Conservation (phyloP, 2,329 filamentous ascomycete species). For the Phyllosticta citribraziliensis region DNA sequence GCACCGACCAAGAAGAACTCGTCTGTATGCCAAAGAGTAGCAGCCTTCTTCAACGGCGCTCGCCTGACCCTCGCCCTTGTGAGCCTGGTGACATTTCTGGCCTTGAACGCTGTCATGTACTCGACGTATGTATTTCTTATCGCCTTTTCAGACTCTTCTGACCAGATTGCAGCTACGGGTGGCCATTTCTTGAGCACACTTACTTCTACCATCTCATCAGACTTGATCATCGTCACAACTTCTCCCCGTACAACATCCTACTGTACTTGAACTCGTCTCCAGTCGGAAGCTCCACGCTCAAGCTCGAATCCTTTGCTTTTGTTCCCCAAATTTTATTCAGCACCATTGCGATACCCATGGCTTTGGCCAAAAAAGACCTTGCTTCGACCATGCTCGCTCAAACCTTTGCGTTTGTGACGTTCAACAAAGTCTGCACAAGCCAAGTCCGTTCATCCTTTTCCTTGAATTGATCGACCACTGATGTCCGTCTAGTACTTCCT, state of each 20-base stretch:
- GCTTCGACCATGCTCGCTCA: constrained; percentile 82
- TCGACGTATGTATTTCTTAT: constrained; percentile 43
- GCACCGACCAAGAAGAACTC: neutral
- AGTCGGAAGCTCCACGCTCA: constrained; percentile 27
- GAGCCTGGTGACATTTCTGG: constrained; percentile 63
- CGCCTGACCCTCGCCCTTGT: constrained; percentile 50
- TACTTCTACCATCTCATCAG: constrained; percentile 88
- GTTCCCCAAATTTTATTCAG: constrained; percentile 77
- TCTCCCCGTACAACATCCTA: constrained; percentile 89
- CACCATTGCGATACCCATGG: constrained; percentile 63
- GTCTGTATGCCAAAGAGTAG: constrained; percentile 16
- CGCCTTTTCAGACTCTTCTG: neutral
- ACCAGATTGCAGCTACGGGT: constrained; percentile 52
- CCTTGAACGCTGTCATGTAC: constrained; percentile 73
- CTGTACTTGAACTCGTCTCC: constrained; percentile 74
- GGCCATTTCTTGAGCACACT: constrained; percentile 76
- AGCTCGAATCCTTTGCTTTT: constrained; percentile 75
- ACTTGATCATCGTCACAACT: constrained; percentile 96
- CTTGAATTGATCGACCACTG: neutral
- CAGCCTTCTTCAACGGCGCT: constrained; percentile 21
- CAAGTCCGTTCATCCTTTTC: constrained; percentile 51
- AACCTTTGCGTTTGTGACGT: constrained; percentile 93
- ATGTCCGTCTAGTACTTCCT: constrained; percentile 67
- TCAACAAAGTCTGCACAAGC: constrained; percentile 98
- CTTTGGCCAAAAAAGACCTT: constrained; percentile 70